Evolutionary conservation across 805 yeast genomes (phyloP), one percentile per base, ranked within the genome.

Genomic region (Hanseniaspora occidentalis): DNA sequence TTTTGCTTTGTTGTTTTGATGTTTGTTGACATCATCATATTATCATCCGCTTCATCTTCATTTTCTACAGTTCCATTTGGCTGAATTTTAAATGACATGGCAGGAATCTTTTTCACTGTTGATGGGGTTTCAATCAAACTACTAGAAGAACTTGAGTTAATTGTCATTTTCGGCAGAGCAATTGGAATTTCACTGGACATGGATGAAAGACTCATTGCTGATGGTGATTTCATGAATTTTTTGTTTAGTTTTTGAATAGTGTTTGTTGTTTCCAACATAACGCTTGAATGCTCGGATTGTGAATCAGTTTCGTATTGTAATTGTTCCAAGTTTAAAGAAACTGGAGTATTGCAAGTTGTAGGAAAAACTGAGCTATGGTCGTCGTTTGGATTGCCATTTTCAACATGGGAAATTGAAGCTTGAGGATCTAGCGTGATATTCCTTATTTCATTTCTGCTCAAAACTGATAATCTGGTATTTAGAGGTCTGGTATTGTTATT

Each of bases 391-490:
- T n/a, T n/a, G n/a, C n/a, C n/a, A n/a, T n/a, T n/a, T n/a, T n/a
- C n/a, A n/a, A n/a, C n/a, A n/a, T n/a, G n/a, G n/a, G n/a, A n/a
- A n/a, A n/a, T n/a, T n/a, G n/a, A n/a, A n/a, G n/a, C n/a, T n/a
- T n/a, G n/a, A n/a, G n/a, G 43, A 34, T 41, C 43, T 8, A 41
- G 21, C 9, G 43, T 41, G 4, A 37, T 34, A 14, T 20, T 36
- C 31, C 39, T 31, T 7, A 36, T n/a, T 13, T 24, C 37, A 35
- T 20, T 34, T 9, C 22, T 25, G 13, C 41, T 23, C 20, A 25
- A 34, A 20, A 33, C 24, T 1, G 37, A 38, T n/a, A n/a, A n/a
- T n/a, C n/a, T n/a, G n/a, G n/a, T n/a, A n/a, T n/a, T n/a, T n/a
- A n/a, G n/a, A 4, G 24, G n/a, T 25, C 41, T 38, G 26, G 18